Base-by-base conservation (phyloP, 192 early-diverging fungal species). In the Glomus cerebriforme region DNA sequence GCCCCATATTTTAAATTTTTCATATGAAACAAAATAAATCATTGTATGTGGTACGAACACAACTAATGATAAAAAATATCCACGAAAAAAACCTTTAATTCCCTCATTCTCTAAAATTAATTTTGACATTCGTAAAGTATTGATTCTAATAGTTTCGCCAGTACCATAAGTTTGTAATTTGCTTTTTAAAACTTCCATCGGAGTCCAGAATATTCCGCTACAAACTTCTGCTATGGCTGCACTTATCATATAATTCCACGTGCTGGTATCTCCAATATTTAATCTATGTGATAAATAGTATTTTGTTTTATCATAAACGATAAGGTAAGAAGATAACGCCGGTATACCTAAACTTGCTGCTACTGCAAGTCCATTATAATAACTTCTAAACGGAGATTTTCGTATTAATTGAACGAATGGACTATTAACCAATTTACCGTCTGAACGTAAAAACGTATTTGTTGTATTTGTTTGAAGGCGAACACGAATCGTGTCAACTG, bases 151-250 rank as follows among this genome's bases (percentile, higher is more conserved):
- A 7, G 15, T 73, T 24, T 43, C 63, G 34, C 37, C 12, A 22
- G 58, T 68, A 49, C 78, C 82, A 54, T 13, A 7, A 35, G 89
- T 88, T 79, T 96, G 95, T 69, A 93, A 73, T 62, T 88, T 87
- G 66, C 88, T 91, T 72, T 96, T 96, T 45, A 96, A 35, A 1
- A 96, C 90, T 80, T 96, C 95, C 95, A 96, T 96, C 1, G 95
- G 95, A 5, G 95, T 96, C 85, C 92, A 96, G 29, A 93, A 86
- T 9, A 90, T 71, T 9, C 93, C 93, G 7, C 89, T 88, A 0
- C 88, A 69, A 15, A 86, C 83, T 80, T 96, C 95, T 26, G 95
- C 93, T 26, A 80, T 71, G 0, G 81, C 80, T 9, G 87, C 93
- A n/a, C 90, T 86, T 1, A 84, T 31, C 24, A 88, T 79, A 80